Evolutionary conservation across 352 stramenopile genomes (phyloP), one percentile per base, ranked within the genome.

Genomic region (Pythium coloratum): DNA sequence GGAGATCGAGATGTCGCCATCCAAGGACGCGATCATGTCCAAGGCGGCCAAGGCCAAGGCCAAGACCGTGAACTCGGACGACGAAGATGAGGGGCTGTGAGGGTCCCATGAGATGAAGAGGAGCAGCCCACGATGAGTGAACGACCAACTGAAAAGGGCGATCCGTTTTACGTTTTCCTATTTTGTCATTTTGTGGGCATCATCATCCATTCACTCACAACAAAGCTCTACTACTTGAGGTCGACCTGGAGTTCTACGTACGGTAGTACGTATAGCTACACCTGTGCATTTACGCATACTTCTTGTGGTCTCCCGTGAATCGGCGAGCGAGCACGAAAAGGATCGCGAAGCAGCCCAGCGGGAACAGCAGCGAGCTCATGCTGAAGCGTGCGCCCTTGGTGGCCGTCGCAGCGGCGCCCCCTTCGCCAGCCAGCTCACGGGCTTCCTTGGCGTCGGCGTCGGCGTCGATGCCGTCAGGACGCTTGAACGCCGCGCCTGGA

Each of bases 301-400:
- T 92, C 76, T 90, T 92, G 73, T 92, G 84, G 58, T 90, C 75
- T 16, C 80, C 78, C 10, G 82, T 82, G 64, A 90, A 78, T 50
- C 78, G 75, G 30, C 84, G 70, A 24, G 80, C 84, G n/a, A 87
- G 34, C 3, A 87, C 56, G 30, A 75, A 73, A 12, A 92, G 62
- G 38, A 76, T 72, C 3, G 84, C 72, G 36, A 92, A 80, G 65
- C 80, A 82, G 9, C 78, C 55, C 1, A 81, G 71, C 4, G 84
- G 80, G 50, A 90, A 75, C 54, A 90, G 33, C 36, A 90, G 59
- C 24, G 78, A 72, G 38, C 75, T 69, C 2, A 67, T 9, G 20
- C 75, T 67, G 51, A 69, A 76, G 58, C 57, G 53, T n/a, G 57
- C 40, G 51, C 44, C 20, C 2, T 33, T 57, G 13, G 40, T 46